Base-by-base conservation (phyloP, 1,139 yeast species). In the Pneumocystis canis region DNA sequence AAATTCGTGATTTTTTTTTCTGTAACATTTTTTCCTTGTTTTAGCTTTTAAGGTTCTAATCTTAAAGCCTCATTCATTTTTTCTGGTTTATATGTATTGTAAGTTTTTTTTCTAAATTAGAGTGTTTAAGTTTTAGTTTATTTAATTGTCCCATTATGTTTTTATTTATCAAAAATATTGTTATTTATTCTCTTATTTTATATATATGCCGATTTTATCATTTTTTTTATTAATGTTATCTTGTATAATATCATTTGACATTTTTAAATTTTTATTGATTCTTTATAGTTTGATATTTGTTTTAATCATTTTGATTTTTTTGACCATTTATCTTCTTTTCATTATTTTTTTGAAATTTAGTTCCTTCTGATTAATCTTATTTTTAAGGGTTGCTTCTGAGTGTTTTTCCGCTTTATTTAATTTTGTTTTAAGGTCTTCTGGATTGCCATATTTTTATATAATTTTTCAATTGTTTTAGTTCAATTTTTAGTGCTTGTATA, bases 21-120 rank as follows among this genome's bases (percentile, higher is more conserved):
- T 33, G 37, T 7, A 33, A 33, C 14, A 69, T 82, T 85, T 61
- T 33, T 33, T 7, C 37, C 61, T 61, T 28, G 40, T 35, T 58
- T 79, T 82, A 53, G 80, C 78, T 63, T 81, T 79, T 3, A 79
- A 75, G 58, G 75, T 75, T 47, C 87, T 81, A 61, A 89, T 72
- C 64, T 86, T 85, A 35, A 83, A 78, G 65, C 89, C 80, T 65
- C 89, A 77, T 63, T 83, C 84, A 70, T 86, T 87, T 70, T 89
- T 90, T 66, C 96, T 96, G 63, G 89, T 79, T 68, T 86, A 89
- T 63, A 82, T 73, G 1, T 84, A 80, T 64, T 94, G 78, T 63
- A 82, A 77, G 69, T 87, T 87, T 54, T 89, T 82, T 33, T 69
- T 87, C 95, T 11, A 87, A 81, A 69, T 89, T 96, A 66, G 88